These are phyloP conservation scores for Alternaria gaisen DNA, from an alignment of 2,329 filamentous ascomycete species.

Conservation along the genomic window DNA sequence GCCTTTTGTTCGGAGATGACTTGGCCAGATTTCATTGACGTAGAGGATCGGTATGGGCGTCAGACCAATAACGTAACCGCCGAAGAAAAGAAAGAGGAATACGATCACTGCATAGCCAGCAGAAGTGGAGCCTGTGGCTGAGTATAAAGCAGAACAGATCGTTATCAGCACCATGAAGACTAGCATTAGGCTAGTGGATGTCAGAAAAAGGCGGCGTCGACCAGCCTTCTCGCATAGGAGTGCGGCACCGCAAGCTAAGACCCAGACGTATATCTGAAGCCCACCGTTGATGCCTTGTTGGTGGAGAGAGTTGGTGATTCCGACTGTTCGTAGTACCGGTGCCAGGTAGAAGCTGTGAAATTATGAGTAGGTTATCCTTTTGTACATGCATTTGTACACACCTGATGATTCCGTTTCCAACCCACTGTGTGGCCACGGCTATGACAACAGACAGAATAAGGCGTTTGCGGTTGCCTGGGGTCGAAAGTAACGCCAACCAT, in stretches of 20 bases:
- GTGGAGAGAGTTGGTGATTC: slow-evolving; percentile 45
- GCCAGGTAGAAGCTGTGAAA: slow-evolving; percentile 46
- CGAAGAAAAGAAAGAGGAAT: slow-evolving; percentile 31
- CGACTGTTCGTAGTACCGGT: slow-evolving; percentile 51
- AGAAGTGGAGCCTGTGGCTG: slow-evolving; percentile 2
- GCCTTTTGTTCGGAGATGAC: slow-evolving; percentile 32
- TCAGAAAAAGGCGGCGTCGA: slow-evolving; percentile 55
- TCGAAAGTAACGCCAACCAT: slow-evolving; percentile 29
- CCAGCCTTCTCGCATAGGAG: slow-evolving; percentile 55
- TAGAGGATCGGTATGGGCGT: slow-evolving; percentile 46
- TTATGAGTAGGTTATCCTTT: not conserved
- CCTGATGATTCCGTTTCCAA: slow-evolving; percentile 52
- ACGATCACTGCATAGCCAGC: slow-evolving; percentile 28
- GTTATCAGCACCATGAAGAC: slow-evolving; percentile 56
- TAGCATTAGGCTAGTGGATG: slow-evolving; percentile 56
- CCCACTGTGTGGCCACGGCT: slow-evolving; percentile 52
- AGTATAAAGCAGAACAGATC: slow-evolving; percentile 46
- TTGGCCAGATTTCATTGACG: slow-evolving; percentile 48
- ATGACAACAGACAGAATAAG: slow-evolving; percentile 51
- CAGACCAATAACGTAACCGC: slow-evolving; percentile 46
- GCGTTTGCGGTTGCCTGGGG: slow-evolving; percentile 50
- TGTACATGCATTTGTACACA: not conserved
- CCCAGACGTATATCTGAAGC: slow-evolving; percentile 54
- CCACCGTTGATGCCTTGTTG: slow-evolving; percentile 53
- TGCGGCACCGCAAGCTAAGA: slow-evolving; percentile 48